Evolutionary conservation across 768 basidiomycete species (phyloP), one percentile per base, ranked within the genome.

Genomic region (Rhodotorula paludigena): DNA sequence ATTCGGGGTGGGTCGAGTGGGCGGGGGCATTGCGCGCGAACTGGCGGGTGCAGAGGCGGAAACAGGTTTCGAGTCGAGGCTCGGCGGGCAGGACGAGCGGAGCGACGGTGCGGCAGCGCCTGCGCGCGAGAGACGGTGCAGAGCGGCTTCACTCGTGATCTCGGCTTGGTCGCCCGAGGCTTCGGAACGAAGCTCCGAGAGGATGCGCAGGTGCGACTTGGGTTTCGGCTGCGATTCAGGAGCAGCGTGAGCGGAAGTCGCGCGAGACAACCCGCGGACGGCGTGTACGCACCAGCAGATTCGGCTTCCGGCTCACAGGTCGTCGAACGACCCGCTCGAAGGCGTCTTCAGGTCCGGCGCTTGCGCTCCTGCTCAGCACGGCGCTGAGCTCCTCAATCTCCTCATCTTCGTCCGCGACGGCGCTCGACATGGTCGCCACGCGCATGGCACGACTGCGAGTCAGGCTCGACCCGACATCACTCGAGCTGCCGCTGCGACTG

Each of bases 151-250:
- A 15, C 67, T 69, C 20, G 67, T 64, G 41, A 75, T 66, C 44
- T 75, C 74, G 62, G 64, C 44, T 16, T 59, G 63, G 36, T 73
- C 74, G n/a, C 57, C 69, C 0, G 66, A 20, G 1, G 65, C 48
- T 30, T 75, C 74, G 47, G 58, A 42, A 1, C 42, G 35, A 7
- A 75, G 54, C 25, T 71, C 67, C 11, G 72, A 49, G 23, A 69
- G 60, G 8, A 72, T 57, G 51, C 74, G 67, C 2, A 73, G 68
- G 47, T 75, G 73, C 10, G 73, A 73, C 41, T 75, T 75, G 12
- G 70, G 38, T 44, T 75, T 75, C 0, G 74, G 74, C 74, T 75
- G 60, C 32, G 32, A 3, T 23, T 1, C 2, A 0, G 14, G 20
- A 23, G 38, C 8, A n/a, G n/a, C n/a, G n/a, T n/a, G n/a, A n/a